Evolutionary conservation across 495 filamentous ascomycete species (phyloP).

Genomic region (Clavariopsis aquatica): DNA sequence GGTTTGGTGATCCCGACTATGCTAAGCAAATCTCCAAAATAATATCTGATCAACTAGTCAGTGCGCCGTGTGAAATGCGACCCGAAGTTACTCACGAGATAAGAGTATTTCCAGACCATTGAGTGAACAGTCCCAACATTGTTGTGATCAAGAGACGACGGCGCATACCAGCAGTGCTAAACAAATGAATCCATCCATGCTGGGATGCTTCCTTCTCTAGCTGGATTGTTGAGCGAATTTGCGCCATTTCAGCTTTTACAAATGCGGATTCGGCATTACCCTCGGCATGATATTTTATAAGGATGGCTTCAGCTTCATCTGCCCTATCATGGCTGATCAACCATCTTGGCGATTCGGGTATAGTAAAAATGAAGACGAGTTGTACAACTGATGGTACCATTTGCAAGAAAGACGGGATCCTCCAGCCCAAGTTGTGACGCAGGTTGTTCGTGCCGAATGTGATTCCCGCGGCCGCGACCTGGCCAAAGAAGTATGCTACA

Average conservation of each 20-base stretch:
- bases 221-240: conserved; percentile 53
- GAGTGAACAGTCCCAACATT: conserved; percentile 61
- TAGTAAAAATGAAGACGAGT: conserved; percentile 46
- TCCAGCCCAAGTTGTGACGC: conserved; percentile 61
- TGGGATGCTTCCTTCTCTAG: conserved; percentile 57
- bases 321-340: conserved; percentile 59
- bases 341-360: conserved; percentile 61
- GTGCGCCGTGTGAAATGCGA: too few species aligned
- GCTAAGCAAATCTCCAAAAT: conserved; percentile 51
- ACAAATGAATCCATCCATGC: conserved; percentile 57
- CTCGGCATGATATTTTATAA: conserved; percentile 63
- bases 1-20: conserved; percentile 54
- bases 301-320: conserved; percentile 58
- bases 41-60: too few species aligned
- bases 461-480: not conserved
- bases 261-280: conserved; percentile 54
- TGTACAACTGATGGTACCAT: conserved; percentile 57
- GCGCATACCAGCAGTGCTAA: conserved; percentile 57
- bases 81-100: conserved; percentile 56
- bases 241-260: conserved; percentile 28
- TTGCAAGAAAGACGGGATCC: conserved; percentile 60
- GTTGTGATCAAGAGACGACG: conserved; percentile 58
- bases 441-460: conserved; percentile 49
- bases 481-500: not conserved
- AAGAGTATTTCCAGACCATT: conserved; percentile 65